These are phyloP conservation scores for Cyclotella kingstonii DNA, from an alignment of 108 stramenopile genomes.

Conservation along the genomic window DNA sequence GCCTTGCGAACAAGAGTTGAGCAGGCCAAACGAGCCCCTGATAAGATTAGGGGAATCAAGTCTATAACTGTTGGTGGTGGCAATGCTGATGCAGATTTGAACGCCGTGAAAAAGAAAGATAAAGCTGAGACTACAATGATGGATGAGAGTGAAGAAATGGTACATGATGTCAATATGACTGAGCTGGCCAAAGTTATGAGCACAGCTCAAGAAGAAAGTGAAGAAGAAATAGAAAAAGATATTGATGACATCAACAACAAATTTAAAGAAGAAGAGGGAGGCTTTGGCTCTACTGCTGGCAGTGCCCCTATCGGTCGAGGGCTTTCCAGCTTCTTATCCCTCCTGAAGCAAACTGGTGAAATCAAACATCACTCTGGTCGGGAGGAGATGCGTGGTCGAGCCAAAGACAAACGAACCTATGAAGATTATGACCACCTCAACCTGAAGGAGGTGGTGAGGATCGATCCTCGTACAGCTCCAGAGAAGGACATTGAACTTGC, in stretches of 20 bases:
- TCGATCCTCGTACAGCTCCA: constrained; percentile 52
- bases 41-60: constrained; percentile 6
- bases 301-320: constrained; percentile 75
- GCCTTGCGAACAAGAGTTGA: constrained; percentile 72
- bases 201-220: too few relatives aligned
- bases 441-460: constrained; percentile 74
- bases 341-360: constrained; percentile 85
- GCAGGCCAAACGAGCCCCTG: constrained; percentile 50
- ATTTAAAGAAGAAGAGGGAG: constrained; percentile 26
- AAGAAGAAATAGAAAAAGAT: constrained; percentile 60
- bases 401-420: constrained; percentile 88
- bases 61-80: background rate
- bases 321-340: constrained; percentile 67
- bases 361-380: constrained; percentile 56
- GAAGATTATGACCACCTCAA: constrained; percentile 81
- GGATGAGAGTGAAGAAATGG: constrained; percentile 20
- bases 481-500: constrained; percentile 81
- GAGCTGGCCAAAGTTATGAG: constrained; percentile 77
- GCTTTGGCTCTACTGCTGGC: constrained; percentile 53
- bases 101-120: constrained; percentile 8
- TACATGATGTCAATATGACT: constrained; percentile 60
- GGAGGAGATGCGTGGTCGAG: constrained; percentile 84
- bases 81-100: too few relatives aligned
- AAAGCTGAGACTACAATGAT: constrained; percentile 6
- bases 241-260: constrained; percentile 21